Percentiles rank a stretch among this genome's conserved stretches.
Conservation (phyloP, 768 basidiomycete species). For the Auriscalpium microsporum region DNA sequence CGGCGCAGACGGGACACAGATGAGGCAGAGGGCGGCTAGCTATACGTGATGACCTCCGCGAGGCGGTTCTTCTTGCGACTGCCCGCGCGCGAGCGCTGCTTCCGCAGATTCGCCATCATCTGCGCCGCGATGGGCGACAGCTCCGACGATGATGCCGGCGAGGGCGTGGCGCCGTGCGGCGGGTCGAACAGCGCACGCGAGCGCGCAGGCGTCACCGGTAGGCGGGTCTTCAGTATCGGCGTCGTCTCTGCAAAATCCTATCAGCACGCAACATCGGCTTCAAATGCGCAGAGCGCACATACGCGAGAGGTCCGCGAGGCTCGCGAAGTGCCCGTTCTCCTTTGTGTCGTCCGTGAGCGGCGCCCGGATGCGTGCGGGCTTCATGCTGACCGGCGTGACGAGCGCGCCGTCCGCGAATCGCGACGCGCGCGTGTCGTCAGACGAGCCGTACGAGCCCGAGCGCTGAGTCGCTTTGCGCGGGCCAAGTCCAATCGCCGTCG, state of each 20-base stretch:
- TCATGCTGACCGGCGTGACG: background rate
- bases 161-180: slow-evolving; percentile 31
- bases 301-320: too few species aligned
- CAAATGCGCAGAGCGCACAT: too few species aligned
- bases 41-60: background rate
- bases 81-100: slow-evolving; percentile 24
- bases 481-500: too few species aligned
- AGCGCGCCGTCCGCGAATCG: too few species aligned
- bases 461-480: slow-evolving; percentile 7
- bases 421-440: background rate
- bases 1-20: background rate
- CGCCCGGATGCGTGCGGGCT: background rate
- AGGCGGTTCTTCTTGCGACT: slow-evolving; percentile 4
- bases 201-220: slow-evolving; percentile 36
- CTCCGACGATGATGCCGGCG: slow-evolving; percentile 66
- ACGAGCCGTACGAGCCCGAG: slow-evolving; percentile 4
- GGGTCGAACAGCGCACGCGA: slow-evolving; percentile 31
- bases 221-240: slow-evolving; percentile 6
- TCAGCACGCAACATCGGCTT: too few species aligned
- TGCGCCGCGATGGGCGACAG: slow-evolving; percentile 59
- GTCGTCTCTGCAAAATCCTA: background rate
- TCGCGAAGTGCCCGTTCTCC: slow-evolving; percentile 5
- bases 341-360: slow-evolving; percentile 1
- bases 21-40: background rate
- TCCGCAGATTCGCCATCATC: slow-evolving; percentile 58